Base-by-base conservation (phyloP, 2,329 filamentous ascomycete genomes). In the Colletotrichum destructivum region DNA sequence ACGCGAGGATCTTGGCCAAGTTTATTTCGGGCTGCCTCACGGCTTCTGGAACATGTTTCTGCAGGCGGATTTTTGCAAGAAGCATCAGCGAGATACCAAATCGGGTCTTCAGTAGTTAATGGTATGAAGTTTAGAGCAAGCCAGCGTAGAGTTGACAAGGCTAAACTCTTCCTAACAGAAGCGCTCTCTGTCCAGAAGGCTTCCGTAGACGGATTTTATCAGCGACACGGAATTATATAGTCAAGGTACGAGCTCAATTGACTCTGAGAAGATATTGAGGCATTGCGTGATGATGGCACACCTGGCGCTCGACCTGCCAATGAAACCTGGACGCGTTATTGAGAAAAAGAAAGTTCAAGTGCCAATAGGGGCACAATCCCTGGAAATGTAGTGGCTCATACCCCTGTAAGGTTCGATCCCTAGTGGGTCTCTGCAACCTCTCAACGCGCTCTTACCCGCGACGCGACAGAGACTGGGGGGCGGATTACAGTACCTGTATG, bases 21-120 rank as follows among this genome's bases (percentile, higher is more conserved):
- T 52, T 0, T 80, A 79, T 47, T 75, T 78, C 2, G 78, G 79
- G 6, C 65, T 79, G 31, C 78, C 78, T 35, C 79, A 80, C 70
- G 74, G 72, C 1, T 81, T 81, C 62, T 81, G 77, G 79, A 69
- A 47, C 7, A 16, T 78, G 12, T 78, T 76, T 18, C 75, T 76
- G 0, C 71, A 77, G 4, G 59, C 78, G 16, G 67, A 71, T 44
- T 62, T 75, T 13, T 73, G 65, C 23, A 72, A 72, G 44, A 77
- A 78, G 69, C 75, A 78, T 42, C 56, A 71, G 21, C 63, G 66
- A 21, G 76, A 80, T 54, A 61, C 62, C 12, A 47, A 62, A 54
- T 64, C 73, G n/a, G 78, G 74, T 31, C 60, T 81, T 4, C 73
- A 73, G 59, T 79, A 75, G 77, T 49, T 80, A 42, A 51, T 74